A percentile compares a stretch with the other conserved stretches of the same genome.
These are phyloP conservation scores for Serendipita sp. DNA, from an alignment of 768 basidiomycete genomes.

Conservation along the genomic window DNA sequence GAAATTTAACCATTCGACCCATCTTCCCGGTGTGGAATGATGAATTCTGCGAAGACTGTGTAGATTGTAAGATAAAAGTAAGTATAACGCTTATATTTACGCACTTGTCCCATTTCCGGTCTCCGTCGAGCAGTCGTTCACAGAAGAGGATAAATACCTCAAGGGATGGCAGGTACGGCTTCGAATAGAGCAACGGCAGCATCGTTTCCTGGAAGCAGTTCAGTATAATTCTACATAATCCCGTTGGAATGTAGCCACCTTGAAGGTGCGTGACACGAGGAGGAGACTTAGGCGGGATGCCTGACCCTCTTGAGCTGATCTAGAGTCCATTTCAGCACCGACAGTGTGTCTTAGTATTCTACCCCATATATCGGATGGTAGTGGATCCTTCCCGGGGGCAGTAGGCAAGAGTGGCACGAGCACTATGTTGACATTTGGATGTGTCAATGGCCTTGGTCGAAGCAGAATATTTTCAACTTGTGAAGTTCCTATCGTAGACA, in stretches of 20 bases:
- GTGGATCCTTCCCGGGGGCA: neutral
- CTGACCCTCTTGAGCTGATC: neutral
- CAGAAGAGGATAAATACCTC: neutral
- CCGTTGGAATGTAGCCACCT: neutral
- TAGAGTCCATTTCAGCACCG: neutral
- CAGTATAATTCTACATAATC: neutral
- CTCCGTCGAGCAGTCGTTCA: neutral
- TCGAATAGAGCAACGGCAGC: neutral
- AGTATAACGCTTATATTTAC: neutral
- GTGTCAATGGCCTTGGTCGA: neutral
- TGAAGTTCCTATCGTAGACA: neutral
- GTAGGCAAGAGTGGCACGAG: neutral
- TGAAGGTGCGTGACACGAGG: neutral
- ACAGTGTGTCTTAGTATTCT: neutral
- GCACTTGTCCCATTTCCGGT: slow-evolving; percentile 5
- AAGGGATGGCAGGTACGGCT: neutral
- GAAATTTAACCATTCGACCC: neutral
- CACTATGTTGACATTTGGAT: neutral
- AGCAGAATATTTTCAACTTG: neutral
- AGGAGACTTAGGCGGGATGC: neutral
- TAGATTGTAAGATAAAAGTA: no score
- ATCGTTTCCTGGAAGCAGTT: neutral
- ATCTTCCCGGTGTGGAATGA: neutral
- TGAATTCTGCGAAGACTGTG: neutral
- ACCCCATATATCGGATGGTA: slow-evolving; percentile 2